phyloP scores from a whole-genome alignment of 225 moss, liverwort and hornwort species.

The Marchantia polymorpha region DNA sequence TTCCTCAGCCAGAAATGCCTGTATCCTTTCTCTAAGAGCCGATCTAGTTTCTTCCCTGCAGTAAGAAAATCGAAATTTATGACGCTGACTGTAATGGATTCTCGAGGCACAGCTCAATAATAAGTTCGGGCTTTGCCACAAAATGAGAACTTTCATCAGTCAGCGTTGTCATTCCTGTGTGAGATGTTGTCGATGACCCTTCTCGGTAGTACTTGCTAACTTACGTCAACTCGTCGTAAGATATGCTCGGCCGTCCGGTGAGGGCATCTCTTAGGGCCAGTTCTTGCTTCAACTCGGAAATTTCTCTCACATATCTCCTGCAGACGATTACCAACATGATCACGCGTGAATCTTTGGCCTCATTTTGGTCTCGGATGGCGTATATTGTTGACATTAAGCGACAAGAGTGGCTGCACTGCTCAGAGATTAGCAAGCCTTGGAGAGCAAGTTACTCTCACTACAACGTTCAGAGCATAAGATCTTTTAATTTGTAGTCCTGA shows the following conservation, averaged over 20 bases:
- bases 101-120: too few relatives aligned
- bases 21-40: slow-evolving; percentile 48
- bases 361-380: neutral
- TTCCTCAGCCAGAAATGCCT: slow-evolving; percentile 58
- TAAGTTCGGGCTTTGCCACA: too few relatives aligned
- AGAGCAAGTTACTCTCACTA: too few relatives aligned
- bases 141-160: too few relatives aligned
- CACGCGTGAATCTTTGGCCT: neutral
- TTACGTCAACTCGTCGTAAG: slow-evolving; percentile 90
- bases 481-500: too few relatives aligned
- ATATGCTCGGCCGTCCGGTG: slow-evolving; percentile 55
- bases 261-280: slow-evolving; percentile 70
- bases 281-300: slow-evolving; percentile 82
- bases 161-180: neutral
- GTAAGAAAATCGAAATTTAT: neutral
- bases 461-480: too few relatives aligned
- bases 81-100: neutral
- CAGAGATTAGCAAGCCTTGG: too few relatives aligned
- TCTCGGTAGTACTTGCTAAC: slow-evolving; percentile 11
- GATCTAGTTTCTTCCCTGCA: slow-evolving; percentile 52
- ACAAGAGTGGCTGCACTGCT: too few relatives aligned
- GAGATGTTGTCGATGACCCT: neutral
- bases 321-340: neutral
- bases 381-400: too few relatives aligned
- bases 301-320: slow-evolving; percentile 62